A percentile compares a stretch with the other conserved stretches of the same genome.
phyloP scores from a whole-genome alignment of 2,329 filamentous ascomycete species.

The Rhynchosporium graminicola region DNA sequence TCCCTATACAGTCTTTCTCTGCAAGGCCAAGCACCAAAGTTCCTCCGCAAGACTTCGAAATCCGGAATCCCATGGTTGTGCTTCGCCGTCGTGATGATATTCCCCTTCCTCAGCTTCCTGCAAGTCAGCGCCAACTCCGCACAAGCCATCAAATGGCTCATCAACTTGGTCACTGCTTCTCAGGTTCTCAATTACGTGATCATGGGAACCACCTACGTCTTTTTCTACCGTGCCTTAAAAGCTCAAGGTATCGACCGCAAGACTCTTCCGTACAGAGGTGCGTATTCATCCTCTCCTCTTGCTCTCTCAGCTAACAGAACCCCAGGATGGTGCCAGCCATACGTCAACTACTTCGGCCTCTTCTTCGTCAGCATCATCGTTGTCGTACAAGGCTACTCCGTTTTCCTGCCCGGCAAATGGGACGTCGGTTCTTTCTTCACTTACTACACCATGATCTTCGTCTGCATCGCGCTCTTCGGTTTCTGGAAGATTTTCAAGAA shows the following conservation, averaged over 20 bases:
- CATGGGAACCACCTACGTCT: conserved; percentile 68
- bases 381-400: conserved; percentile 13
- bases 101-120: conserved; percentile 71
- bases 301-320: not conserved
- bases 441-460: conserved; percentile 14
- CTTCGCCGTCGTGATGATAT: conserved; percentile 65
- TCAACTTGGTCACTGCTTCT: conserved; percentile 63
- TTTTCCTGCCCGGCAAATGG: conserved; percentile 16
- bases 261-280: conserved; percentile 58
- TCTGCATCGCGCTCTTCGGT: conserved; percentile 13
- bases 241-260: conserved; percentile 66
- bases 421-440: conserved; percentile 14
- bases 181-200: conserved; percentile 70
- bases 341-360: conserved; percentile 9
- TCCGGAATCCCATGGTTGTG: conserved; percentile 60
- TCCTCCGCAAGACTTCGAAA: conserved; percentile 60
- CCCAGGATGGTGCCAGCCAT: conserved; percentile 16
- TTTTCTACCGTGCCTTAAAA: conserved; percentile 66
- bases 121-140: conserved; percentile 54
- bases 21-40: conserved; percentile 61
- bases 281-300: not conserved
- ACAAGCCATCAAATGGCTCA: conserved; percentile 44
- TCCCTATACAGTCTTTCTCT: conserved; percentile 68
- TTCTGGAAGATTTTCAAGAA: conserved; percentile 20
- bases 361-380: conserved; percentile 8